Evolutionary conservation across 352 stramenopile species (phyloP).

Genomic region (Globisporangium alternatum): DNA sequence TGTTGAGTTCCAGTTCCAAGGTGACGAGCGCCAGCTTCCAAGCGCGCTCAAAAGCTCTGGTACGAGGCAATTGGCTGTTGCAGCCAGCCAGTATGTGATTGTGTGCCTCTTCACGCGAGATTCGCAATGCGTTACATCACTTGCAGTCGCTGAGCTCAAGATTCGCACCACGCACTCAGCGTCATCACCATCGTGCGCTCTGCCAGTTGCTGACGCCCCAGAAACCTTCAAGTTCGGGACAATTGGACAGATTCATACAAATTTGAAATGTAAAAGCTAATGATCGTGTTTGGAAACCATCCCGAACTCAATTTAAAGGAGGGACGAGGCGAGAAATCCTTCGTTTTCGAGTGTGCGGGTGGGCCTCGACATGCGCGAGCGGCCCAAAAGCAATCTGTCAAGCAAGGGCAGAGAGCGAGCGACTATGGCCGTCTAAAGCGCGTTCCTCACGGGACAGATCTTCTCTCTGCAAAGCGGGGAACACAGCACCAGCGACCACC

Average conservation of each 20-base stretch:
- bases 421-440: conserved; percentile 7
- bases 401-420: neutral
- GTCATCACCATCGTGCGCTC: neutral
- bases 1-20: no score
- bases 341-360: neutral
- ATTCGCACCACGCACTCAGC: neutral
- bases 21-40: no score
- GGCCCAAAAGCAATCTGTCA: conserved; percentile 5
- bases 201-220: neutral
- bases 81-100: no score
- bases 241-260: neutral
- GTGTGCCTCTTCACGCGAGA: neutral
- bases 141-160: neutral
- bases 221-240: neutral
- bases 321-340: conserved; percentile 12
- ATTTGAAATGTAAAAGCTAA: neutral
- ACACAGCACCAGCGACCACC: neutral
- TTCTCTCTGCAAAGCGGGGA: conserved; percentile 9
- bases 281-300: neutral
- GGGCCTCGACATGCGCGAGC: neutral
- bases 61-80: no score
- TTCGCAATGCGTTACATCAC: neutral
- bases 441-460: conserved; percentile 7
- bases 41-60: no score
- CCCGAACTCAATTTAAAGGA: neutral